Evolutionary conservation across 2,329 filamentous ascomycete species (phyloP).

Genomic region (Phyllosticta paracitricarpa): DNA sequence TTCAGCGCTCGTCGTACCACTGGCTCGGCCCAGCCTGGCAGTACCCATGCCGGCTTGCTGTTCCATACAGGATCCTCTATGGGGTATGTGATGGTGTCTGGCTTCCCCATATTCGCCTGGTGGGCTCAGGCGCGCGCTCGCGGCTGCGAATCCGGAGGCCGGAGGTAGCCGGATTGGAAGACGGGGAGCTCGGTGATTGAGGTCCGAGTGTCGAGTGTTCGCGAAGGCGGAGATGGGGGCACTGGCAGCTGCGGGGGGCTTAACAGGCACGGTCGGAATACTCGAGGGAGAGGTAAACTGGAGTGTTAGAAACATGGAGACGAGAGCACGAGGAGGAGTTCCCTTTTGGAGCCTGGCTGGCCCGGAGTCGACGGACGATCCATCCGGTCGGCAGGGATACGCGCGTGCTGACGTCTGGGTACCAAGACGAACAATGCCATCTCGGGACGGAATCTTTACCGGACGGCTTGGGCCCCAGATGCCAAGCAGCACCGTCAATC

Average conservation of each 20-base stretch:
- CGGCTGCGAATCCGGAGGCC: background rate
- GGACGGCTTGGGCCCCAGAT: background rate
- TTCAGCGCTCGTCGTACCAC: constrained; percentile 20
- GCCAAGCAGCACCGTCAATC: background rate
- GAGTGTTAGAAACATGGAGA: background rate
- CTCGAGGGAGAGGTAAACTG: background rate
- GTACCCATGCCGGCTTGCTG: constrained; percentile 32
- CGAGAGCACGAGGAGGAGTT: background rate
- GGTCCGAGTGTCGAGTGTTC: background rate
- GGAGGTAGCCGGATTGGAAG: background rate
- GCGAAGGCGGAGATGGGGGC: background rate
- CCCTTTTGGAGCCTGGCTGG: background rate
- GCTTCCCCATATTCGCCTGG: constrained; percentile 1
- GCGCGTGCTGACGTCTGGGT: background rate
- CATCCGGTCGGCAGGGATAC: background rate
- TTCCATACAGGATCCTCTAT: constrained; percentile 26
- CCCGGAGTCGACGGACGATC: background rate
- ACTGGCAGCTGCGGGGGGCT: background rate
- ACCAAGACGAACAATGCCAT: background rate
- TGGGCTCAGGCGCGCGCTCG: background rate
- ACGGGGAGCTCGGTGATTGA: background rate
- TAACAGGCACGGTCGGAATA: background rate
- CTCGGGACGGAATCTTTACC: background rate
- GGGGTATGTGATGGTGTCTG: constrained; percentile 11
- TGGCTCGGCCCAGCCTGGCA: constrained; percentile 33